Evolutionary conservation across 768 basidiomycete genomes (phyloP), one percentile per base, ranked within the genome.

Genomic region (Candolleomyces efflorescens): DNA sequence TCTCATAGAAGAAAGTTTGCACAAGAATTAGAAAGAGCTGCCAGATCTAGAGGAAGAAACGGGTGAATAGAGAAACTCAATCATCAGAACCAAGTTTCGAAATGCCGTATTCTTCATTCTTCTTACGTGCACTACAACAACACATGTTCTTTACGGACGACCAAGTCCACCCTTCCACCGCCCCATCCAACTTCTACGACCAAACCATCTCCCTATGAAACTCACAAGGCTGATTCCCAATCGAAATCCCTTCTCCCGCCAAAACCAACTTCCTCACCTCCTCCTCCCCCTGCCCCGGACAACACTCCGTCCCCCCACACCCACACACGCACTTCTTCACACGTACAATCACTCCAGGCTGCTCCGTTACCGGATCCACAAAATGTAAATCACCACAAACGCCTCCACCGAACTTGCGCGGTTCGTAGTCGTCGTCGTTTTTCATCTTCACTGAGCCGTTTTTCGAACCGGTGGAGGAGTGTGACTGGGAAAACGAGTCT

Each of bases 341-440:
- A 22, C 55, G 20, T 5, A 89, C 70, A 53, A 73, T 70, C 32
- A 85, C 83, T 60, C 75, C 78, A 55, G 72, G 78, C 52, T 82
- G 78, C 39, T 83, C 85, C 24, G 81, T 84, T 39, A 81, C 73
- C 5, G 77, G 73, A 61, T 90, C 85, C 44, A 74, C 64, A 60
- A 78, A 80, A 69, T 93, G 92, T 63, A 74, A 75, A 44, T 78
- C 71, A 26, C 75, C 77, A 65, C 92, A 94, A 4, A 83, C 75
- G 1, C 90, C 92, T 61, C 82, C 75, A 2, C 86, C 87, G 54
- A 79, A 81, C 22, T 80, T 82, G 65, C 89, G 87, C 6, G 91
- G 90, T 55, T 85, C 82, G 61, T 80, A 80, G 56, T 81, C 83
- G 57, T 90, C 87, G 54, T 91, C 87, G 32, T 78, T 79, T 78